phyloP scores from a whole-genome alignment of 148 eudicot genomes.

The Rhododendron henanense region DNA sequence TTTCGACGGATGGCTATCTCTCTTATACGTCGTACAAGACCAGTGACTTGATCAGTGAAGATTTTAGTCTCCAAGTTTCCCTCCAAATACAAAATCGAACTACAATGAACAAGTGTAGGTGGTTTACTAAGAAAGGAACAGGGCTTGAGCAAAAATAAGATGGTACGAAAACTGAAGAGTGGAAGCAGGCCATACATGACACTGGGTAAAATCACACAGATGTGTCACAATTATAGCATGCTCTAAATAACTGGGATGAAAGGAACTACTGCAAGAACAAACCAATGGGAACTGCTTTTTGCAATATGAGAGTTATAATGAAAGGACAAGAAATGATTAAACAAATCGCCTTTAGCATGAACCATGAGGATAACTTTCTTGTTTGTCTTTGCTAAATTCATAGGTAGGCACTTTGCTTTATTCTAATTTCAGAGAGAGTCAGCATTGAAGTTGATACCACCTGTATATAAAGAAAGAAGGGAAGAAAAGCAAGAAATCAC shows the following conservation, averaged over 20 bases:
- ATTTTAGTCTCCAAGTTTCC: slow-evolving; percentile 84
- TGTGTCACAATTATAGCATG: background rate
- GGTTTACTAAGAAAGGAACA: background rate
- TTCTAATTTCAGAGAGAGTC: background rate
- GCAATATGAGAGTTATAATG: background rate
- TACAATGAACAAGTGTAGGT: slow-evolving; percentile 23
- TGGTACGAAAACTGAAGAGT: background rate
- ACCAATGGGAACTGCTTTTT: background rate
- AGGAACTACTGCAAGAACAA: background rate
- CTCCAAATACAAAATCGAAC: slow-evolving; percentile 72
- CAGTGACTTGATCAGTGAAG: slow-evolving; percentile 68
- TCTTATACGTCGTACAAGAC: slow-evolving; percentile 78
- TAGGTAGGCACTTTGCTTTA: background rate
- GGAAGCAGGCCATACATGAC: background rate
- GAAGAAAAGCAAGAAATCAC: background rate
- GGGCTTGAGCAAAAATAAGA: background rate
- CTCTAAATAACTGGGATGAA: background rate
- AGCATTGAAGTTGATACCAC: background rate
- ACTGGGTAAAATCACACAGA: background rate
- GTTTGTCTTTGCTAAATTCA: background rate
- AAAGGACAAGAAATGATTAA: background rate
- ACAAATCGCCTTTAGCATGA: background rate
- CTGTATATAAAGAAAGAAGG: background rate
- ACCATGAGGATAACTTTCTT: slow-evolving; percentile 5
- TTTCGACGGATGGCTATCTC: slow-evolving; percentile 75